A percentile compares a stretch with the other conserved stretches of the same genome.
Conservation (phyloP, 2,329 filamentous ascomycete species). For the Pseudogymnoascus destructans region DNA sequence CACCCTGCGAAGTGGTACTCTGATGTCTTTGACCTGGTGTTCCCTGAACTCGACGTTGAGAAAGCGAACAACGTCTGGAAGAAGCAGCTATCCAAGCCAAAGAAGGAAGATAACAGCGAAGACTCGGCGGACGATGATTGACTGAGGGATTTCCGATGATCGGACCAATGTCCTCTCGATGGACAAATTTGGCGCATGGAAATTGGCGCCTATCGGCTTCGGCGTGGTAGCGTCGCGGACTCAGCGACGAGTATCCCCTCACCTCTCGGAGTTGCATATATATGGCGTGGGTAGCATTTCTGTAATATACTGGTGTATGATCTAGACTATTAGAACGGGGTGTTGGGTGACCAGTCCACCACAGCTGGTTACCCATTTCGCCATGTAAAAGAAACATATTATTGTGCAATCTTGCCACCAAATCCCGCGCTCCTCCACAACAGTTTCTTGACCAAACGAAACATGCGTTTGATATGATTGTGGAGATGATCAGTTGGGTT, state of each 20-base stretch:
- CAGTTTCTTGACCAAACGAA: not conserved
- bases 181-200: slow-evolving; percentile 6
- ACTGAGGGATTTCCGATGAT: slow-evolving; percentile 7
- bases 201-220: slow-evolving; percentile 6
- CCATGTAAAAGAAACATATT: slow-evolving; percentile 6
- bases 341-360: not conserved
- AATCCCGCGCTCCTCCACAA: not conserved
- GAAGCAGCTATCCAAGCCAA: slow-evolving; percentile 27
- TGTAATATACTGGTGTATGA: slow-evolving; percentile 10
- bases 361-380: slow-evolving; percentile 4
- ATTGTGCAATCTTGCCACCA: not conserved
- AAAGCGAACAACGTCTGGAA: slow-evolving; percentile 53
- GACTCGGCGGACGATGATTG: slow-evolving; percentile 9
- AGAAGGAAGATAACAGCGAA: slow-evolving; percentile 24
- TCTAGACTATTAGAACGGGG: slow-evolving; percentile 8
- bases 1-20: slow-evolving; percentile 86
- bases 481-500: slow-evolving; percentile 4
- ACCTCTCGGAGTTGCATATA: slow-evolving; percentile 5
- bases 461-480: not conserved
- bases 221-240: slow-evolving; percentile 1
- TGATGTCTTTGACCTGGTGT: slow-evolving; percentile 85
- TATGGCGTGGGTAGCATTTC: slow-evolving; percentile 3
- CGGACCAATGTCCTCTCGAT: not conserved
- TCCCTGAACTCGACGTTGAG: slow-evolving; percentile 63
- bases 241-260: slow-evolving; percentile 3